A percentile compares a stretch with the other conserved stretches of the same genome.
phyloP scores from a whole-genome alignment of 148 eudicot genomes.

The Diospyros lotus region DNA sequence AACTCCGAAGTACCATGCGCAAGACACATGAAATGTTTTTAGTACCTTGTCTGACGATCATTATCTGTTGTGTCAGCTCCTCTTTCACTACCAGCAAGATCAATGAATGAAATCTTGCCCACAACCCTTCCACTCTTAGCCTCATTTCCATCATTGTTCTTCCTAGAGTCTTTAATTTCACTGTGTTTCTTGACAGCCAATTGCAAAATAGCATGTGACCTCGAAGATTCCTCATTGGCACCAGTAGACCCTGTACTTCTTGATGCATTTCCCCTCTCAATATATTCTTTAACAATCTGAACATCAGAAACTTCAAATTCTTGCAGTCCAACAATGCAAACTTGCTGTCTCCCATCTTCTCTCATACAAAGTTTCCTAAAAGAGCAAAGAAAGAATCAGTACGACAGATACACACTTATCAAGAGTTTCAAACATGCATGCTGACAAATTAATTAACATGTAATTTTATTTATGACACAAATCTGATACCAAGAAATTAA shows the following conservation, averaged over 20 bases:
- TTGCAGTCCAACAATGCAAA: conserved; percentile 97
- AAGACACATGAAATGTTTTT: no score
- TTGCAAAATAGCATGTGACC: conserved; percentile 98
- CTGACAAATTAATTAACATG: background rate
- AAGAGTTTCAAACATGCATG: background rate
- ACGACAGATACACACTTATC: background rate
- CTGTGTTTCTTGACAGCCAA: conserved; percentile 87
- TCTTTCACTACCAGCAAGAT: conserved; percentile 98
- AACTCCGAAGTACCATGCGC: no score
- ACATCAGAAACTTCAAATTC: conserved; percentile 98
- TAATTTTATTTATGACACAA: background rate
- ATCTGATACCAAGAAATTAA: background rate
- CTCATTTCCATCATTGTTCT: conserved; percentile 68
- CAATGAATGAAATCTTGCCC: conserved; percentile 97
- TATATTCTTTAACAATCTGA: conserved; percentile 90
- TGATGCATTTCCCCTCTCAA: conserved; percentile 82
- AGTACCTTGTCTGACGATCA: conserved; percentile 91
- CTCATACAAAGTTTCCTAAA: conserved; percentile 93
- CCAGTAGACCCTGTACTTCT: conserved; percentile 99
- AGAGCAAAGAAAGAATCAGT: conserved; percentile 1
- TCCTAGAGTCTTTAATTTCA: conserved; percentile 72
- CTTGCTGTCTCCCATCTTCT: conserved; percentile 98
- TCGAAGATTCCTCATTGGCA: conserved; percentile 97
- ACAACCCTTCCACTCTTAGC: conserved; percentile 73
- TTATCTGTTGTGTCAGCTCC: conserved; percentile 99